A percentile compares a stretch with the other conserved stretches of the same genome.
Evolutionary conservation across 768 basidiomycete genomes (phyloP).

Genomic region (Mycena crocata): DNA sequence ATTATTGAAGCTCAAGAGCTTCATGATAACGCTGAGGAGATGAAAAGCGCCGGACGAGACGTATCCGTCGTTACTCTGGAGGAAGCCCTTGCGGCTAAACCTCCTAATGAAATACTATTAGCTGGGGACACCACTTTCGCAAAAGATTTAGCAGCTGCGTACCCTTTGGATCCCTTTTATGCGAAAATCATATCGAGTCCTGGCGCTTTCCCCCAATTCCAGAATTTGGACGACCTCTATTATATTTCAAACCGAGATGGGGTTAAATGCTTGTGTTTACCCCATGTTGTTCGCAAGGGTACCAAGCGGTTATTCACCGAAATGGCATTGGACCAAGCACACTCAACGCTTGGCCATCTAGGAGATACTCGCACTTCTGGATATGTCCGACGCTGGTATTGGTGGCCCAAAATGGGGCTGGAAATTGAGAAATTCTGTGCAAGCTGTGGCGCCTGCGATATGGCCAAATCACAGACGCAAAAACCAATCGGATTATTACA

Average conservation of each 20-base stretch:
- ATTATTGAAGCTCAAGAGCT: not conserved
- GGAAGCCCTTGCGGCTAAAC: not conserved
- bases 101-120: not conserved
- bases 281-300: not conserved
- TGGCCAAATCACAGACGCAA: not conserved
- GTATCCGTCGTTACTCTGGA: not conserved
- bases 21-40: not conserved
- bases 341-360: not conserved
- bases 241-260: not conserved
- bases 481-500: not conserved
- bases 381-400: not conserved
- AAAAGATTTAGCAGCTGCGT: not conserved
- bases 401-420: not conserved
- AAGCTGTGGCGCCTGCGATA: not conserved
- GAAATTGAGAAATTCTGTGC: not conserved
- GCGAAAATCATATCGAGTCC: not conserved
- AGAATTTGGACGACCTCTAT: not conserved
- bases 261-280: not conserved
- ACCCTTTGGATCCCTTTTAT: not conserved
- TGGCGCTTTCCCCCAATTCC: not conserved
- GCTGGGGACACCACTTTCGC: not conserved
- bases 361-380: not conserved
- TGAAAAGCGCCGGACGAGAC: not conserved
- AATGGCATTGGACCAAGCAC: not conserved
- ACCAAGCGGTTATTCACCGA: not conserved